phyloP scores from a whole-genome alignment of 2,329 filamentous ascomycete species.

The Verticillium dahliae region DNA sequence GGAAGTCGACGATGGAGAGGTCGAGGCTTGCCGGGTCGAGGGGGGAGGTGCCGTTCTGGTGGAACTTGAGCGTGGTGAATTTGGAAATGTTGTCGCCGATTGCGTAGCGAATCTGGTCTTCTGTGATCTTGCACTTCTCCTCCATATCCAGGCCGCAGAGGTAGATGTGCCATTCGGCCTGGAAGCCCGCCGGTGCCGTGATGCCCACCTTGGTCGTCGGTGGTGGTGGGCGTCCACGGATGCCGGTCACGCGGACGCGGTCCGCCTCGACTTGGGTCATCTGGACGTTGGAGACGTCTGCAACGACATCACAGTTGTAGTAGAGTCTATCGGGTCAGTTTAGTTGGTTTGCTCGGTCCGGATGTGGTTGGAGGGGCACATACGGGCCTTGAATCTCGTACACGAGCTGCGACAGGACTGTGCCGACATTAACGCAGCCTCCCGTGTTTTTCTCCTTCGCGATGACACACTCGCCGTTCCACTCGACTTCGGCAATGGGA shows the following conservation, averaged over 20 bases:
- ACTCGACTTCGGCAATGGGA: slow-evolving; percentile 42
- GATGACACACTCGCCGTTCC: slow-evolving; percentile 35
- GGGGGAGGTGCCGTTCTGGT: slow-evolving; percentile 16
- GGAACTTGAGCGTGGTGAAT: slow-evolving; percentile 46
- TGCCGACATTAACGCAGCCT: slow-evolving; percentile 28
- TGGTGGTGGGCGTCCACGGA: slow-evolving; percentile 34
- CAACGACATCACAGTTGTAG: slow-evolving; percentile 41
- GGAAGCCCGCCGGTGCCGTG: slow-evolving; percentile 40
- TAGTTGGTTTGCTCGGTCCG: background rate
- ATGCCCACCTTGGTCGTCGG: slow-evolving; percentile 44
- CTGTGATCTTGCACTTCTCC: slow-evolving; percentile 41
- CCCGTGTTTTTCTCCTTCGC: slow-evolving; percentile 38
- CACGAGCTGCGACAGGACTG: slow-evolving; percentile 36
- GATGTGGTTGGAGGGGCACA: background rate
- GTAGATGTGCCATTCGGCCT: slow-evolving; percentile 36
- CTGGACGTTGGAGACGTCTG: slow-evolving; percentile 26
- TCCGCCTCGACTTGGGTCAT: slow-evolving; percentile 26
- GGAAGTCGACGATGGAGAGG: slow-evolving; percentile 35
- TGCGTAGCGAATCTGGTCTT: slow-evolving; percentile 36
- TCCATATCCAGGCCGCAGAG: slow-evolving; percentile 39
- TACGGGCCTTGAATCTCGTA: slow-evolving; percentile 39
- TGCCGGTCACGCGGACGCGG: slow-evolving; percentile 31
- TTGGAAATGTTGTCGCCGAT: slow-evolving; percentile 30
- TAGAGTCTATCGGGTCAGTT: slow-evolving; percentile 22
- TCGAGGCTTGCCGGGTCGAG: slow-evolving; percentile 31